Evolutionary conservation across 805 yeast species (phyloP).

Genomic region (Candida ovalis): DNA sequence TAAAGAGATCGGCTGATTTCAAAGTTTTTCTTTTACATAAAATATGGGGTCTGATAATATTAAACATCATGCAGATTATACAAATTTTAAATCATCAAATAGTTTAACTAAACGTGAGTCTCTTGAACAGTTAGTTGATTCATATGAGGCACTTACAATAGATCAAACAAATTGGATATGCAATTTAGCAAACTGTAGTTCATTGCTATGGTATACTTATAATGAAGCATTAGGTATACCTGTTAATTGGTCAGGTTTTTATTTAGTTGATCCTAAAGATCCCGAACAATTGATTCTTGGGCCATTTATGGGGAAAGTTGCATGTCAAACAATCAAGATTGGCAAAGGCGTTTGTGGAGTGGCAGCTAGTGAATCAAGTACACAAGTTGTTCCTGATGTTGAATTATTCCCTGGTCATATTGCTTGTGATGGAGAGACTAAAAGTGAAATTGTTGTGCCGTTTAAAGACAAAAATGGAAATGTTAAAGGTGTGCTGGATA

Average conservation of each 20-base stretch:
- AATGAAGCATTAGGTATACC: slow-evolving; percentile 43
- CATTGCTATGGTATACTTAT: slow-evolving; percentile 86
- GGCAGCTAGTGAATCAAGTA: slow-evolving; percentile 55
- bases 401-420: slow-evolving; percentile 84
- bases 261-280: slow-evolving; percentile 45
- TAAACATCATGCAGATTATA: slow-evolving; percentile 70
- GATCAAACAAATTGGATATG: slow-evolving; percentile 83
- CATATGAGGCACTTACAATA: slow-evolving; percentile 60
- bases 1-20: too few species aligned
- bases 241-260: slow-evolving; percentile 95
- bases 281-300: slow-evolving; percentile 61
- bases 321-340: slow-evolving; percentile 76
- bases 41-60: background rate
- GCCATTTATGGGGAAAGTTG: slow-evolving; percentile 96
- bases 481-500: slow-evolving; percentile 75
- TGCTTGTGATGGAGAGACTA: slow-evolving; percentile 95
- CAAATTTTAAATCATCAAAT: slow-evolving; percentile 42
- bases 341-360: slow-evolving; percentile 93
- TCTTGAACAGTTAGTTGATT: slow-evolving; percentile 51
- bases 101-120: slow-evolving; percentile 40
- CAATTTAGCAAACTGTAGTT: slow-evolving; percentile 80
- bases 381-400: slow-evolving; percentile 80
- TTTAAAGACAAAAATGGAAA: slow-evolving; percentile 37
- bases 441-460: slow-evolving; percentile 92
- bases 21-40: too few species aligned